Percentiles rank a stretch among this genome's conserved stretches.
These are phyloP conservation scores for Phytophthora pluvialis DNA, from an alignment of 352 stramenopile species.

Conservation along the genomic window DNA sequence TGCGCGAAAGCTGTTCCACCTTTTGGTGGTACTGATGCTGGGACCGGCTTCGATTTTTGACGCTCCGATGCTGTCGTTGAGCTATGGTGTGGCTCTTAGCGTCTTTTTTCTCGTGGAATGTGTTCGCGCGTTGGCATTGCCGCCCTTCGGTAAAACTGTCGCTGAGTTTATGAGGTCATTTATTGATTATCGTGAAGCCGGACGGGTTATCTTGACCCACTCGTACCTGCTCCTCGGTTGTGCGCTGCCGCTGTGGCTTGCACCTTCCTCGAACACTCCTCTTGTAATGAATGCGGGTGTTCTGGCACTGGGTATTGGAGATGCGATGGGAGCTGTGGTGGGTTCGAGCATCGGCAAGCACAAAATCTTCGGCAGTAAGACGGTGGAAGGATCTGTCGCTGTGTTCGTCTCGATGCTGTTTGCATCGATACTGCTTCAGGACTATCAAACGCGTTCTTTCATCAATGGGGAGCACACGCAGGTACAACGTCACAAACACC, in stretches of 20 bases:
- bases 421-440: constrained; percentile 57
- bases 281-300: constrained; percentile 73
- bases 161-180: constrained; percentile 73
- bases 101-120: constrained; percentile 80
- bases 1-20: constrained; percentile 81
- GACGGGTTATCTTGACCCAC: constrained; percentile 75
- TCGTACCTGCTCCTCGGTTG: constrained; percentile 83
- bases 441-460: constrained; percentile 37
- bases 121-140: constrained; percentile 62
- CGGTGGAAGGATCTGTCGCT: constrained; percentile 61
- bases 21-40: constrained; percentile 83
- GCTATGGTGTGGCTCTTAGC: constrained; percentile 76
- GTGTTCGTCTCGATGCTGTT: constrained; percentile 66
- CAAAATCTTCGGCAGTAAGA: constrained; percentile 72
- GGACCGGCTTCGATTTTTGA: constrained; percentile 65
- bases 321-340: constrained; percentile 78
- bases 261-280: constrained; percentile 15
- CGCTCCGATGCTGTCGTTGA: constrained; percentile 70
- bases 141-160: constrained; percentile 57
- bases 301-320: constrained; percentile 70
- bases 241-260: constrained; percentile 76
- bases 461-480: constrained; percentile 37
- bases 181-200: constrained; percentile 78
- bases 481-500: constrained; percentile 25
- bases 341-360: constrained; percentile 57